Conservation (phyloP, 164 flowering plant genomes). For the Liquidambar formosana region DNA sequence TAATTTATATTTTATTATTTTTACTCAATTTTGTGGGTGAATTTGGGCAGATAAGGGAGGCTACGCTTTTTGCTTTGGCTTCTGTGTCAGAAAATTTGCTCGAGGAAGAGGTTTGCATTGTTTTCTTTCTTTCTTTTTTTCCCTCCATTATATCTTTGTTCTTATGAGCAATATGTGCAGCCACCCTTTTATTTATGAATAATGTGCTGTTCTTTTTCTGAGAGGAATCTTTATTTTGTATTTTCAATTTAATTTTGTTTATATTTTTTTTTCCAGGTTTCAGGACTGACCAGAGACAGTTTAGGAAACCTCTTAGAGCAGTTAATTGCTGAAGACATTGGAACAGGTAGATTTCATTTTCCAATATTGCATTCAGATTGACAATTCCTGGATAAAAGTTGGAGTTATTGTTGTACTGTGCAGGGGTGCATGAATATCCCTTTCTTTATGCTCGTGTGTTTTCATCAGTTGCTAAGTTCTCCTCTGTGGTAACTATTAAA, state of each 20-base stretch:
- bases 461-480: constrained; percentile 68
- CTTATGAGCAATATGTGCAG: not conserved
- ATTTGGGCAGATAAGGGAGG: constrained; percentile 75
- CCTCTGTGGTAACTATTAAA: constrained; percentile 61
- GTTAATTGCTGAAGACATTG: constrained; percentile 61
- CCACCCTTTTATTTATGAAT: not conserved
- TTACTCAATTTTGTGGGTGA: not conserved
- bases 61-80: constrained; percentile 72
- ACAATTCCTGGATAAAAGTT: constrained; percentile 7
- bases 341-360: constrained; percentile 41
- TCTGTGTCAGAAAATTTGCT: constrained; percentile 78
- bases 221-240: not conserved
- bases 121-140: not conserved
- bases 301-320: constrained; percentile 54
- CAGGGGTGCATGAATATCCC: constrained; percentile 81
- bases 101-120: constrained; percentile 62
- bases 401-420: constrained; percentile 21
- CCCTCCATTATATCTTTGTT: not conserved
- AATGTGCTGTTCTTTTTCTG: not conserved
- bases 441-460: constrained; percentile 87
- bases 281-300: constrained; percentile 32
- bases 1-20: constrained; percentile 2
- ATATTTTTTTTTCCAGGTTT: constrained; percentile 38
- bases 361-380: not conserved
- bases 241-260: not conserved